These are phyloP conservation scores for Ogataea naganishii DNA, from an alignment of 805 yeast genomes.

Conservation along the genomic window DNA sequence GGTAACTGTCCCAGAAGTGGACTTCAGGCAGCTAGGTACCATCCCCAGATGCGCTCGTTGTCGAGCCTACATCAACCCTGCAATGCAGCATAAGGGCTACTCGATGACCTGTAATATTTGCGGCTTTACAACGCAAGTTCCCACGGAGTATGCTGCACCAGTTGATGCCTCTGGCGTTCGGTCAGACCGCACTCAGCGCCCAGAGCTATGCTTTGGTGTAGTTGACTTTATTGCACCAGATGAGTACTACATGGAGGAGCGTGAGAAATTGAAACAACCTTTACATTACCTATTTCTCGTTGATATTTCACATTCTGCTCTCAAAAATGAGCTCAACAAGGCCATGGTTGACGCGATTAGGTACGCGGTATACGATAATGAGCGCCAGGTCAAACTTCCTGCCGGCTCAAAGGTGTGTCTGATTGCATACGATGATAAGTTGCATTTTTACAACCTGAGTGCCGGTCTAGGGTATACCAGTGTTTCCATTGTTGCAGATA, in stretches of 20 bases:
- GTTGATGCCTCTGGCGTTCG: constrained; percentile 55
- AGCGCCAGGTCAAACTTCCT: constrained; percentile 20
- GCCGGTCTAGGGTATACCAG: constrained; percentile 47
- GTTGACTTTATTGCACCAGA: constrained; percentile 78
- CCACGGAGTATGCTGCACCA: constrained; percentile 57
- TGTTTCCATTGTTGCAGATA: constrained; percentile 56
- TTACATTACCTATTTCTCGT: constrained; percentile 66
- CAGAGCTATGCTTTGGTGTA: constrained; percentile 76
- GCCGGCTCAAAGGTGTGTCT: constrained; percentile 53
- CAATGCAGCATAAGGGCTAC: constrained; percentile 59
- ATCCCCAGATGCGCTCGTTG: constrained; percentile 92
- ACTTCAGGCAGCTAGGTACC: constrained; percentile 45
- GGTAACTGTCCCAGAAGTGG: constrained; percentile 58
- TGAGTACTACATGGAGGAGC: constrained; percentile 49
- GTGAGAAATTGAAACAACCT: constrained; percentile 29
- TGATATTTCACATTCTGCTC: constrained; percentile 56
- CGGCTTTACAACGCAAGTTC: constrained; percentile 61
- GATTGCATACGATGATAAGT: constrained; percentile 61
- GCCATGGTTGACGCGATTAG: constrained; percentile 66
- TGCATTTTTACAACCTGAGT: constrained; percentile 67
- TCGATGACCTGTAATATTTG: constrained; percentile 82
- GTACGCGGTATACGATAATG: constrained; percentile 34
- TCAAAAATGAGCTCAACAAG: constrained; percentile 50
- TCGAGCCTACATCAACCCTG: constrained; percentile 82
- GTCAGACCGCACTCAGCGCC: constrained; percentile 52